Conservation (phyloP, 192 early-diverging fungal species). For the Backusella morwellensis region DNA sequence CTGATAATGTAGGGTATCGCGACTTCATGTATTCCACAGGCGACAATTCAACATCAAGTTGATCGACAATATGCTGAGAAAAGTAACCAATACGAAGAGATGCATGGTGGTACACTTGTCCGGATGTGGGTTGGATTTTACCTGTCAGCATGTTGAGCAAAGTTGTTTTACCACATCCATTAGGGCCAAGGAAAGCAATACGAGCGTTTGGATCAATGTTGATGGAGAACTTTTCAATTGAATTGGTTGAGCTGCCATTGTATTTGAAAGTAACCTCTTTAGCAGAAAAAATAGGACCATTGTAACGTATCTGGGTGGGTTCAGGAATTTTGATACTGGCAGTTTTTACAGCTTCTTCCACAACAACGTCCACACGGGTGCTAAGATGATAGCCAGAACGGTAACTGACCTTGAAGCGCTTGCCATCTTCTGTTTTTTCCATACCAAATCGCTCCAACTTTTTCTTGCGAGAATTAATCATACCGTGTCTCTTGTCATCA, state of each 20-base stretch:
- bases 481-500: constrained; percentile 79
- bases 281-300: constrained; percentile 64
- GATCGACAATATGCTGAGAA: constrained; percentile 82
- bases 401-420: constrained; percentile 65
- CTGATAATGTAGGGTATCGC: constrained; percentile 42
- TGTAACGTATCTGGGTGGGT: constrained; percentile 63
- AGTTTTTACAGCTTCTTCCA: constrained; percentile 56
- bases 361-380: constrained; percentile 50
- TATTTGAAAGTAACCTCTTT: constrained; percentile 55
- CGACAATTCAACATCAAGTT: constrained; percentile 52
- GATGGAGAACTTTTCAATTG: constrained; percentile 68
- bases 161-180: constrained; percentile 82
- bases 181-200: constrained; percentile 79
- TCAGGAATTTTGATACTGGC: constrained; percentile 65
- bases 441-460: constrained; percentile 68
- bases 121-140: constrained; percentile 55
- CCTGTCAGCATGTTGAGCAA: constrained; percentile 75
- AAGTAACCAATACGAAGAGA: constrained; percentile 76
- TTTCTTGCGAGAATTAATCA: constrained; percentile 77
- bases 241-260: constrained; percentile 15
- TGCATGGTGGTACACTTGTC: constrained; percentile 61
- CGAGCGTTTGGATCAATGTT: constrained; percentile 65
- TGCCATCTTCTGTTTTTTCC: constrained; percentile 66
- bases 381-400: constrained; percentile 52
- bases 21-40: constrained; percentile 51